phyloP scores from a whole-genome alignment of 306 rosid species.

The Spatholobus suberectus region DNA sequence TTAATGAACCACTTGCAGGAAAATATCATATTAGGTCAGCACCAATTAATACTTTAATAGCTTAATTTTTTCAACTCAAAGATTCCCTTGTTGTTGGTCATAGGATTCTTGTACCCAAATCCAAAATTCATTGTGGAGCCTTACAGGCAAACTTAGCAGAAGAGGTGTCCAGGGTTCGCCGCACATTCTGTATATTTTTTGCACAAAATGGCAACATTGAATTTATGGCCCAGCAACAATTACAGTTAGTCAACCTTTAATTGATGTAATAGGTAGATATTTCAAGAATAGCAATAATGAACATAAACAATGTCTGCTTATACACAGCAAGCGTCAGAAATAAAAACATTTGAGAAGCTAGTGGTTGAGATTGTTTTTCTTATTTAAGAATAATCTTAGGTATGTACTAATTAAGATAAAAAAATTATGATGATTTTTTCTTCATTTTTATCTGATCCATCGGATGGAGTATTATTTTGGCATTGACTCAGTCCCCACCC shows the following conservation, averaged over 20 bases:
- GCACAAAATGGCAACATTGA: neutral
- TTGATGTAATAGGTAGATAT: neutral
- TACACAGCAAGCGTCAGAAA: neutral
- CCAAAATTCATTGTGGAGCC: neutral
- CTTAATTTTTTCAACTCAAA: neutral
- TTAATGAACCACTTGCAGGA: neutral
- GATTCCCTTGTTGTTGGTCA: conserved; percentile 5
- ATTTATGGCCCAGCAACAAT: neutral
- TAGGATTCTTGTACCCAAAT: conserved; percentile 11
- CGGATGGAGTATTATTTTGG: neutral
- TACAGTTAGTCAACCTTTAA: conserved; percentile 9
- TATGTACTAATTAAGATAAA: neutral
- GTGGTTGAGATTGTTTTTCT: neutral
- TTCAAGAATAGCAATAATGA: neutral
- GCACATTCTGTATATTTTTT: neutral
- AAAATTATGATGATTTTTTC: neutral
- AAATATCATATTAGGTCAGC: neutral
- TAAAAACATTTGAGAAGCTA: neutral
- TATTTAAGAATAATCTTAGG: neutral
- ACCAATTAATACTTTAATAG: neutral
- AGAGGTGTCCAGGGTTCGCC: neutral
- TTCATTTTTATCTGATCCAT: neutral
- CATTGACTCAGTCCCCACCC: conserved; percentile 50
- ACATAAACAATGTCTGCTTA: neutral
- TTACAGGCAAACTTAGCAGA: neutral